phyloP scores from a whole-genome alignment of 352 stramenopile genomes.

The Phytophthora chlamydospora region DNA sequence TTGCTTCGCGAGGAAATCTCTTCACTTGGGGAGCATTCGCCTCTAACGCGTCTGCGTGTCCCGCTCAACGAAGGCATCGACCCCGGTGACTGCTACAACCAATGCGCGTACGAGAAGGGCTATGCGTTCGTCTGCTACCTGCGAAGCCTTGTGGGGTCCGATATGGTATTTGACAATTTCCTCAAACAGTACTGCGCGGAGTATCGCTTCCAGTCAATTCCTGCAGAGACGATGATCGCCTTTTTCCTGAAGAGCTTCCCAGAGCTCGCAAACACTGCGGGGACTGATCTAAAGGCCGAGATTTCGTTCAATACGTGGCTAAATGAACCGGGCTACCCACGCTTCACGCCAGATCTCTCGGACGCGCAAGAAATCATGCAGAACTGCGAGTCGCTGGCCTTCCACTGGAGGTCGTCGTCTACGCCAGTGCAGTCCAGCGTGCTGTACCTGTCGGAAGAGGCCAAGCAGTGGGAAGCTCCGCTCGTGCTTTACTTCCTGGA shows the following conservation, averaged over 20 bases:
- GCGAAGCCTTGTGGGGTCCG: conserved; percentile 63
- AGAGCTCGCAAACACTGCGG: conserved; percentile 46
- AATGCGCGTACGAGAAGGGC: conserved; percentile 84
- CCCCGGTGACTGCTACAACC: conserved; percentile 82
- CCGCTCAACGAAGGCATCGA: conserved; percentile 79
- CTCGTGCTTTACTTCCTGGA: conserved; percentile 76
- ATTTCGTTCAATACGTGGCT: conserved; percentile 78
- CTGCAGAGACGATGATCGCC: conserved; percentile 68
- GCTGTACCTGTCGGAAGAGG: conserved; percentile 63
- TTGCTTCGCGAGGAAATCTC: conserved; percentile 73
- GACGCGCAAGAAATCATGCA: conserved; percentile 78
- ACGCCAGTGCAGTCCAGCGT: conserved; percentile 65
- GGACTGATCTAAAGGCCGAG: conserved; percentile 57
- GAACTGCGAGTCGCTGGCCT: conserved; percentile 66
- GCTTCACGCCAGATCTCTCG: conserved; percentile 61
- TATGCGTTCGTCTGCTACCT: conserved; percentile 84
- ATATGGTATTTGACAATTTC: conserved; percentile 79
- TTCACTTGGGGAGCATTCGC: conserved; percentile 68
- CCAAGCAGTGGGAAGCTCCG: conserved; percentile 63
- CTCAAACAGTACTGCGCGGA: conserved; percentile 67
- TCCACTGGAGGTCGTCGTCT: conserved; percentile 61
- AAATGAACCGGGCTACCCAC: conserved; percentile 65
- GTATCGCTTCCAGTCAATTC: conserved; percentile 81
- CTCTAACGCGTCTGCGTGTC: conserved; percentile 72
- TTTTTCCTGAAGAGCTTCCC: conserved; percentile 79